Percentiles rank a stretch among this genome's conserved stretches.
These are phyloP conservation scores for Epicoccum sorghinum DNA, from an alignment of 2,329 filamentous ascomycete species.

Conservation along the genomic window DNA sequence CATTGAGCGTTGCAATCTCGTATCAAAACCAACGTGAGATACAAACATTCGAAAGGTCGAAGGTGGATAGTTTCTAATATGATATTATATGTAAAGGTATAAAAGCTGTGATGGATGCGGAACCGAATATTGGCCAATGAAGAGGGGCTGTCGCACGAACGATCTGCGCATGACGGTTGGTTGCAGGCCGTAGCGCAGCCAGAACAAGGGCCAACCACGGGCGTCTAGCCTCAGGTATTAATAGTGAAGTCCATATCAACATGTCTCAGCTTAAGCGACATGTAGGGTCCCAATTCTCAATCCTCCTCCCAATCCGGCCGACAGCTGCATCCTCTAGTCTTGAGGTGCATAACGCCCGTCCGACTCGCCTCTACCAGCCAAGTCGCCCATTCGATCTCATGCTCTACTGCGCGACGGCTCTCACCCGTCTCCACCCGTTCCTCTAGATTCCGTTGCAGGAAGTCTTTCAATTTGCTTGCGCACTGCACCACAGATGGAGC, in stretches of 20 bases:
- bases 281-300: not conserved
- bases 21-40: not conserved
- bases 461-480: constrained; percentile 26
- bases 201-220: constrained; percentile 15
- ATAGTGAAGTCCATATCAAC: not conserved
- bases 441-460: constrained; percentile 20
- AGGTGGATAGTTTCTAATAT: no score
- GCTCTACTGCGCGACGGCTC: constrained; percentile 23
- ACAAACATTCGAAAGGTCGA: not conserved
- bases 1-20: constrained; percentile 13
- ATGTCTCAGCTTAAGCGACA: not conserved
- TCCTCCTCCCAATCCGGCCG: constrained; percentile 32
- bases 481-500: constrained; percentile 9
- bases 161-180: constrained; percentile 8
- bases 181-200: constrained; percentile 9
- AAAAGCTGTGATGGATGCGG: not conserved
- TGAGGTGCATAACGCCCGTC: constrained; percentile 40
- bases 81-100: not conserved
- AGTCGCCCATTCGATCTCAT: constrained; percentile 39
- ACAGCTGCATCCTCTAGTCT: constrained; percentile 31
- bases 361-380: constrained; percentile 35
- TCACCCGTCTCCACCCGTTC: constrained; percentile 35
- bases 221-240: not conserved
- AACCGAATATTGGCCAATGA: constrained; percentile 3
- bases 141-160: not conserved